Conservation (phyloP, 2,329 filamentous ascomycete species). For the Neoscytalidium dimidiatum region DNA sequence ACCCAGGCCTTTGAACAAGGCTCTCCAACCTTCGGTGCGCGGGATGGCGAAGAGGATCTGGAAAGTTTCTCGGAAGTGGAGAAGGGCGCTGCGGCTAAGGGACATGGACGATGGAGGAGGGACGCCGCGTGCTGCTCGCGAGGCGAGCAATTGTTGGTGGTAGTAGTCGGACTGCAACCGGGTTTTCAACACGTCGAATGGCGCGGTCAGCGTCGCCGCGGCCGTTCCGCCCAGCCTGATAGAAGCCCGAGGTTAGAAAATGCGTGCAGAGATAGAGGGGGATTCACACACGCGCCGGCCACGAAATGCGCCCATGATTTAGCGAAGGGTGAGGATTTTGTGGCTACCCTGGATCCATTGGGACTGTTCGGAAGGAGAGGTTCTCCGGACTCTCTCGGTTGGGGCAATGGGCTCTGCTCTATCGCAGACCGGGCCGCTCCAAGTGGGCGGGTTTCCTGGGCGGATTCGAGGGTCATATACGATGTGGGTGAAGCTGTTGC, state of each 20-base stretch:
- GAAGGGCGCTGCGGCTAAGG: constrained; percentile 64
- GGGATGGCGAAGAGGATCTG: constrained; percentile 83
- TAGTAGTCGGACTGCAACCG: constrained; percentile 94
- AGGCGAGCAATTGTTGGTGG: constrained; percentile 74
- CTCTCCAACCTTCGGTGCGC: constrained; percentile 77
- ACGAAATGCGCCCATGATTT: constrained; percentile 93
- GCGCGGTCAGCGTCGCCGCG: constrained; percentile 86
- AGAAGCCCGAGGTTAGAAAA: not conserved
- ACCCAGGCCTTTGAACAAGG: constrained; percentile 89
- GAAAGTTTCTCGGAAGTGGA: constrained; percentile 83
- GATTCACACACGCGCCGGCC: constrained; percentile 71
- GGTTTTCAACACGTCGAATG: constrained; percentile 91
- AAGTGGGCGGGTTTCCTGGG: constrained; percentile 32
- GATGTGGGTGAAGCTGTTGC: not conserved
- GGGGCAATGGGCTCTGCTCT: constrained; percentile 36
- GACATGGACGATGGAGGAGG: constrained; percentile 60
- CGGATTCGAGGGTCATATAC: constrained; percentile 39
- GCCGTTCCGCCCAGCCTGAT: constrained; percentile 83
- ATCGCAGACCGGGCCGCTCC: constrained; percentile 30
- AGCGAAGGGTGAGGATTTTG: constrained; percentile 46
- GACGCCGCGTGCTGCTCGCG: constrained; percentile 60
- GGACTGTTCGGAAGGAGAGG: constrained; percentile 49
- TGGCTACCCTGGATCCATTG: constrained; percentile 41
- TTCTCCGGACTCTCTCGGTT: constrained; percentile 65
- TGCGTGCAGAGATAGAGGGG: constrained; percentile 22